A percentile compares a stretch with the other conserved stretches of the same genome.
Evolutionary conservation across 1,139 yeast genomes (phyloP).

Genomic region (Geotrichum aggregatum): DNA sequence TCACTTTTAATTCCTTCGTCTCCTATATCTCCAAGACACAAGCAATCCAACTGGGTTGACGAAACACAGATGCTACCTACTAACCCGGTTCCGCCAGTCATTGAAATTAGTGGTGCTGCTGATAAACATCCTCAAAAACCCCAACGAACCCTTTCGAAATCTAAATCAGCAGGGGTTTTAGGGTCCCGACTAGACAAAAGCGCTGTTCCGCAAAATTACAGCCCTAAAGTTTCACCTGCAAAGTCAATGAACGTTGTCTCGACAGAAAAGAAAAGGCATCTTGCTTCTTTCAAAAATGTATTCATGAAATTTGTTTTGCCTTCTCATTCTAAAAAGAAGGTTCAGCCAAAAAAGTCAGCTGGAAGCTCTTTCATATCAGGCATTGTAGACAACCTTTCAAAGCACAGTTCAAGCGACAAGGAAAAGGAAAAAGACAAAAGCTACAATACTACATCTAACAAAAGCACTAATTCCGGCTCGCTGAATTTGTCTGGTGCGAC

Average conservation of each 20-base stretch:
- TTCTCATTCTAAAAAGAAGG: background rate
- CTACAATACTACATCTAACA: background rate
- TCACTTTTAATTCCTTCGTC: constrained; percentile 26
- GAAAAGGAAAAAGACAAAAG: constrained; percentile 5
- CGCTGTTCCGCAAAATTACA: background rate
- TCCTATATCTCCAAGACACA: constrained; percentile 4
- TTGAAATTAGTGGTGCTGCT: background rate
- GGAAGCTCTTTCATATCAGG: constrained; percentile 2
- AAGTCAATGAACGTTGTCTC: constrained; percentile 1
- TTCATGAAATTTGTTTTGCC: constrained; percentile 15
- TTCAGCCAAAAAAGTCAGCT: constrained; percentile 2
- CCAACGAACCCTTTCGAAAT: constrained; percentile 1
- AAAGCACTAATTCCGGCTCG: background rate
- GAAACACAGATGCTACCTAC: background rate
- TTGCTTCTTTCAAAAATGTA: constrained; percentile 14
- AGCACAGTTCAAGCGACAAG: constrained; percentile 9
- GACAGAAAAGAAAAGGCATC: constrained; percentile 13
- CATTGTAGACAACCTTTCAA: constrained; percentile 1
- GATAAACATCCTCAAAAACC: background rate
- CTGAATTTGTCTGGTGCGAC: background rate
- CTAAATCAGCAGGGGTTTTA: constrained; percentile 6
- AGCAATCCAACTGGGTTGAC: background rate
- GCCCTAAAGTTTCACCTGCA: background rate
- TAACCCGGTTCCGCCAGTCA: background rate
- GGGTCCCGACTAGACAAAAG: background rate